A percentile compares a stretch with the other conserved stretches of the same genome.
Evolutionary conservation across 805 yeast genomes (phyloP).

Genomic region (Isabelozyma rhagii): DNA sequence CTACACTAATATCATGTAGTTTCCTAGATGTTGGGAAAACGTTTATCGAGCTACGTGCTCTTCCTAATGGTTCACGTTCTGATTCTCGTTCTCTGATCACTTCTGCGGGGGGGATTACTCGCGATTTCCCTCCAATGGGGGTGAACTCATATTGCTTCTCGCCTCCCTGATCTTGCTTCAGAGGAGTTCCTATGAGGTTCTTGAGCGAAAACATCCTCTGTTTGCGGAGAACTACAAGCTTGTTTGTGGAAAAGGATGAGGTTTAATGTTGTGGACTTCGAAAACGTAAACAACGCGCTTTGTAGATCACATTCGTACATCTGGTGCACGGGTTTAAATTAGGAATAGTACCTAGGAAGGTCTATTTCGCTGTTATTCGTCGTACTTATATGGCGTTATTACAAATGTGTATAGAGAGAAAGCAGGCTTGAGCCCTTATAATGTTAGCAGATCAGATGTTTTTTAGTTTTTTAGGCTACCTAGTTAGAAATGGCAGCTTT

Average conservation of each 20-base stretch:
- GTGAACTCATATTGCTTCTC: constrained; percentile 11
- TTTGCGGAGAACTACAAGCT: not conserved
- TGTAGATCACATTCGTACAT: not conserved
- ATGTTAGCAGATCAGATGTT: too few relatives aligned
- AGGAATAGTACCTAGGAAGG: too few relatives aligned
- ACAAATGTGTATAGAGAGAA: too few relatives aligned
- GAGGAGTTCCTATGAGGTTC: constrained; percentile 12
- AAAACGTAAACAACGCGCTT: not conserved
- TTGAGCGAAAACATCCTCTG: constrained; percentile 10
- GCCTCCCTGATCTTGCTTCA: not conserved
- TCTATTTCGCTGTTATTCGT: too few relatives aligned
- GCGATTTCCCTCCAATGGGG: constrained; percentile 10
- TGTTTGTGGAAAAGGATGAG: not conserved
- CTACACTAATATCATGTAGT: not conserved
- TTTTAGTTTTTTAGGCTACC: not conserved
- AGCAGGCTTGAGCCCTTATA: too few relatives aligned
- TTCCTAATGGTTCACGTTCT: not conserved
- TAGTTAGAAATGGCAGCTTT: constrained; percentile 11
- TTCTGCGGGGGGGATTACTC: not conserved
- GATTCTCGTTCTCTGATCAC: not conserved
- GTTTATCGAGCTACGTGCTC: constrained; percentile 1
- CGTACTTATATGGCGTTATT: too few relatives aligned
- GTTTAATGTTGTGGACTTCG: not conserved
- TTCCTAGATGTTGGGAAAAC: not conserved
- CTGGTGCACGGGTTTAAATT: not conserved